Evolutionary conservation across 805 yeast species (phyloP).

Genomic region (Candida dajiaensis): DNA sequence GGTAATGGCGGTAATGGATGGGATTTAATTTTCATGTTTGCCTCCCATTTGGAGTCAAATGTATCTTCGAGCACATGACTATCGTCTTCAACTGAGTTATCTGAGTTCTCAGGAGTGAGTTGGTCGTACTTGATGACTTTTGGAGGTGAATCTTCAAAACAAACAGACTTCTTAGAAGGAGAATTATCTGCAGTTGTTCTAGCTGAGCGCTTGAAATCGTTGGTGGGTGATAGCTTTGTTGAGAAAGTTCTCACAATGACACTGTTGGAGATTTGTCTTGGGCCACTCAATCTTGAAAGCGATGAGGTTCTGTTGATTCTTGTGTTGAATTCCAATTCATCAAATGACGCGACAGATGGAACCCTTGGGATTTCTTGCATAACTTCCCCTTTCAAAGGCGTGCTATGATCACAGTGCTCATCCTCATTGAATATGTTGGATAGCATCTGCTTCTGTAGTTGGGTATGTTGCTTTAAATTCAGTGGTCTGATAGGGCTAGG

Average conservation of each 20-base stretch:
- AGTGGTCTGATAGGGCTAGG: slow-evolving; percentile 24
- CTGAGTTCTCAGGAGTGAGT: slow-evolving; percentile 21
- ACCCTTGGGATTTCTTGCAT: slow-evolving; percentile 22
- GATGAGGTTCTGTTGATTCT: slow-evolving; percentile 24
- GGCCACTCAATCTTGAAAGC: slow-evolving; percentile 25
- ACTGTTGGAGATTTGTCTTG: slow-evolving; percentile 22
- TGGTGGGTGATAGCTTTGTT: slow-evolving; percentile 1
- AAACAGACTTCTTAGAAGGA: slow-evolving; percentile 33
- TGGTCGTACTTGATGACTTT: slow-evolving; percentile 30
- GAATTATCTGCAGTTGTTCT: slow-evolving; percentile 20
- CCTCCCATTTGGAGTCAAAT: slow-evolving; percentile 25
- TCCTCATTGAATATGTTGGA: neutral
- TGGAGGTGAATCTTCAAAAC: slow-evolving; percentile 34
- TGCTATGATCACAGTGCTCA: neutral
- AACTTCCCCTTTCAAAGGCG: slow-evolving; percentile 3
- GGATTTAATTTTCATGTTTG: slow-evolving; percentile 8
- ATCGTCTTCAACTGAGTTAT: slow-evolving; percentile 19
- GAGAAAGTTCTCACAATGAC: slow-evolving; percentile 18
- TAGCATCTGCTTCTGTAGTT: neutral
- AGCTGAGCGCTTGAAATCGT: neutral
- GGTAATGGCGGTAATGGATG: slow-evolving; percentile 33
- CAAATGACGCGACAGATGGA: slow-evolving; percentile 25
- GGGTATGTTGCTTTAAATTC: slow-evolving; percentile 15
- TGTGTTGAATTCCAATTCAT: slow-evolving; percentile 29
- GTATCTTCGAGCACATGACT: slow-evolving; percentile 9